phyloP scores from a whole-genome alignment of 1,284 basidiomycete species.

The Neonothopanus nambi region DNA sequence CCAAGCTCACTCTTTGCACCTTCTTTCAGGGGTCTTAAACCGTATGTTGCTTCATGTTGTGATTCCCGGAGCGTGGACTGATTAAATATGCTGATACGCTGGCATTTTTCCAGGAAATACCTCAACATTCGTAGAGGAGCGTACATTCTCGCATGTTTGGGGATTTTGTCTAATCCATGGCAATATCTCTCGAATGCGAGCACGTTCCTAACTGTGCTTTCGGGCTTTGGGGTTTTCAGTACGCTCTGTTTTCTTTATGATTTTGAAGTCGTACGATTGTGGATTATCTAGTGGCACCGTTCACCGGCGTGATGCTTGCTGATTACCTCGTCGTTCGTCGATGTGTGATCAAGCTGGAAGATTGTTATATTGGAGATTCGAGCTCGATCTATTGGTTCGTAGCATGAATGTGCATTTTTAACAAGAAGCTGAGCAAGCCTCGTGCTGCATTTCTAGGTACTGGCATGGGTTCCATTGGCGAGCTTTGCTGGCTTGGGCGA shows the following conservation, averaged over 20 bases:
- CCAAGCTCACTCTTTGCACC: neutral
- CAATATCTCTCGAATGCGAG: conserved; percentile 21
- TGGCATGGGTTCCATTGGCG: conserved; percentile 22
- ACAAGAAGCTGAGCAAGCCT: neutral
- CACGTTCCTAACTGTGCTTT: conserved; percentile 22
- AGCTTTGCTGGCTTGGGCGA: conserved; percentile 19
- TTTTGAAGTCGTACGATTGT: no score
- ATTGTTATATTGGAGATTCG: conserved; percentile 19
- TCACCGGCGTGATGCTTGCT: conserved; percentile 21
- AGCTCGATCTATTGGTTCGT: conserved; percentile 19
- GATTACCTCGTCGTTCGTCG: conserved; percentile 21
- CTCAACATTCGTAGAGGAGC: conserved; percentile 21
- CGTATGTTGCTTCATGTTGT: neutral
- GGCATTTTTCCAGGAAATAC: conserved; percentile 10
- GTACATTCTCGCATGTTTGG: conserved; percentile 17
- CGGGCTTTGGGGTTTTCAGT: conserved; percentile 21
- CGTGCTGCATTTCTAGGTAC: conserved; percentile 12
- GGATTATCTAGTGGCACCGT: conserved; percentile 15
- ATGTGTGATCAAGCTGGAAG: conserved; percentile 18
- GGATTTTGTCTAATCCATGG: conserved; percentile 20
- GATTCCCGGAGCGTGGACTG: neutral
- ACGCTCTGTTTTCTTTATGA: neutral
- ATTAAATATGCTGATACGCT: neutral
- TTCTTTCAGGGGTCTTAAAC: neutral
- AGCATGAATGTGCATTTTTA: neutral